Evolutionary conservation across 2,329 filamentous ascomycete genomes (phyloP).

Genomic region (Geosmithia flava): DNA sequence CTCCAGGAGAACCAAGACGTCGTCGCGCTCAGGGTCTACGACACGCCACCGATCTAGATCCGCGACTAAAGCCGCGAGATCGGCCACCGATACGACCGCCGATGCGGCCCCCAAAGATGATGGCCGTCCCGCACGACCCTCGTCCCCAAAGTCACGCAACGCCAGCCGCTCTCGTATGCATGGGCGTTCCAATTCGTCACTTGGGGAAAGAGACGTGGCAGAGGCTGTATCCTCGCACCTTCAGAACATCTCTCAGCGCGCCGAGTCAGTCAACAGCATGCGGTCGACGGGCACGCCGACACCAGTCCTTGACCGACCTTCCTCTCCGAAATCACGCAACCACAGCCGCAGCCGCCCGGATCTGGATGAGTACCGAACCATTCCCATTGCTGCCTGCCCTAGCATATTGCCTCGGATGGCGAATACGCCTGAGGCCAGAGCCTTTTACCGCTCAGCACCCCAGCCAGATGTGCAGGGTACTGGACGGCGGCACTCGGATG

Average conservation of each 20-base stretch:
- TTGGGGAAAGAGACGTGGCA: neutral
- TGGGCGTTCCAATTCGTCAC: neutral
- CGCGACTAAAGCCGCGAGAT: neutral
- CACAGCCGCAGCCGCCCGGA: constrained; percentile 5
- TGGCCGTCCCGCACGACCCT: constrained; percentile 7
- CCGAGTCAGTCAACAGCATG: constrained; percentile 9
- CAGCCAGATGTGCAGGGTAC: neutral
- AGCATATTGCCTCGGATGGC: constrained; percentile 8
- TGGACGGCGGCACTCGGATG: neutral
- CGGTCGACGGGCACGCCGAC: neutral
- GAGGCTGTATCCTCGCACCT: neutral
- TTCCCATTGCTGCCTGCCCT: constrained; percentile 14
- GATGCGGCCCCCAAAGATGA: neutral
- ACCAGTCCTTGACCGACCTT: constrained; percentile 2
- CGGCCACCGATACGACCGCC: too few species aligned
- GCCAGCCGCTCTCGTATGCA: constrained; percentile 14
- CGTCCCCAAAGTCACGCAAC: constrained; percentile 22
- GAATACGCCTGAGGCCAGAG: neutral
- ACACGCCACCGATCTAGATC: neutral
- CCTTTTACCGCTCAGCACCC: neutral
- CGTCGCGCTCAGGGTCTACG: too few species aligned
- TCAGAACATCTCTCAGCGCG: constrained; percentile 8
- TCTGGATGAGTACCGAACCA: constrained; percentile 4
- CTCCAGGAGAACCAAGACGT: too few species aligned
- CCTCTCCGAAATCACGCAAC: constrained; percentile 7